Conservation (phyloP, 2,329 filamentous ascomycete genomes). For the Cladophialophora chaetospira region DNA sequence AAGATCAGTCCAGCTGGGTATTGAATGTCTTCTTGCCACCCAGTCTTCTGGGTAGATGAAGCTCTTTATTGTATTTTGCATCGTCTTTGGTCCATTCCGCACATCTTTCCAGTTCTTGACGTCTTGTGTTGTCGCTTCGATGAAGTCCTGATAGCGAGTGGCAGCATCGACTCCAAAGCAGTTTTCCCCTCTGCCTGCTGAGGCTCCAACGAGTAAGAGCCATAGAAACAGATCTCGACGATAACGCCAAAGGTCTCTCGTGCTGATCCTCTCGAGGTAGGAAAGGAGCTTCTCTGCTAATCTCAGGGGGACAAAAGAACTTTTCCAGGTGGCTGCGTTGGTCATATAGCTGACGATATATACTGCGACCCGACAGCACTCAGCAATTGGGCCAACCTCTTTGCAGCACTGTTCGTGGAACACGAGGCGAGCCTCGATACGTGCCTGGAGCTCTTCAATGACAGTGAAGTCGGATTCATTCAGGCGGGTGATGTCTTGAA, state of each 20-base stretch:
- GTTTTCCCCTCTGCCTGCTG: background rate
- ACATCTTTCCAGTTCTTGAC: conserved; percentile 8
- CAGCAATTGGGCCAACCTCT: conserved; percentile 9
- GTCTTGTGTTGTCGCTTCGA: background rate
- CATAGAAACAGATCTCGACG: conserved; percentile 19
- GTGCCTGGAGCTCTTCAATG: conserved; percentile 10
- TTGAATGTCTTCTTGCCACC: conserved; percentile 3
- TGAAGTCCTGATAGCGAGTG: background rate
- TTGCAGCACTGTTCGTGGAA: conserved; percentile 7
- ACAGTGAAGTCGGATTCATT: background rate
- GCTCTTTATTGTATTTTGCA: background rate
- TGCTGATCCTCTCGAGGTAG: conserved; percentile 2
- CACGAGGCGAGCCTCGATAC: conserved; percentile 11
- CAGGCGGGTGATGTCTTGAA: background rate
- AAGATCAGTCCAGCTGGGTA: conserved; percentile 13
- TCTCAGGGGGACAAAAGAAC: conserved; percentile 2
- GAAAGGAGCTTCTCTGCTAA: conserved; percentile 10
- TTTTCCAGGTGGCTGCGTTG: background rate
- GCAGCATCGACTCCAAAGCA: background rate
- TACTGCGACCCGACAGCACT: conserved; percentile 18
- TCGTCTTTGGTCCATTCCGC: conserved; percentile 1
- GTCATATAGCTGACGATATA: conserved; percentile 15
- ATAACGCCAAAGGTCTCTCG: background rate
- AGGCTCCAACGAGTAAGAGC: conserved; percentile 13
- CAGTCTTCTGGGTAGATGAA: conserved; percentile 15